Percentiles rank a stretch among this genome's conserved stretches.
phyloP scores from a whole-genome alignment of 306 rosid genomes.

The Acacia crassicarpa region DNA sequence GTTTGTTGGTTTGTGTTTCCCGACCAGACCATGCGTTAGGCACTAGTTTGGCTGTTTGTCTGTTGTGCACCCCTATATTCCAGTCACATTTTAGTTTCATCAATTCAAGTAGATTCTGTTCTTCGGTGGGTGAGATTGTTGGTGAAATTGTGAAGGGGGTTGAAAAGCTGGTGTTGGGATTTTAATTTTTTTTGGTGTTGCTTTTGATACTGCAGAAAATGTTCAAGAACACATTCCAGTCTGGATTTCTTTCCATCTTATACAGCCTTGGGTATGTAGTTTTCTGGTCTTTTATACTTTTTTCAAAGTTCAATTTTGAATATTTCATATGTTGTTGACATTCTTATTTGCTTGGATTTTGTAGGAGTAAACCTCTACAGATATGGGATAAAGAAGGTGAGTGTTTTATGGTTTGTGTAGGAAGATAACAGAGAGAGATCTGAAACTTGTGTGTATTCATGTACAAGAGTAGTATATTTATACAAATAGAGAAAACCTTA shows the following conservation, averaged over 20 bases:
- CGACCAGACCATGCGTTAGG: background rate
- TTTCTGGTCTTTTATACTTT: background rate
- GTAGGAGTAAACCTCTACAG: slow-evolving; percentile 96
- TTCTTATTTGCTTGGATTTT: slow-evolving; percentile 6
- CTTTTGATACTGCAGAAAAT: slow-evolving; percentile 44
- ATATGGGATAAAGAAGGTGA: slow-evolving; percentile 99
- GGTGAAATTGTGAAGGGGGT: background rate
- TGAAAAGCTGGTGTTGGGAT: background rate
- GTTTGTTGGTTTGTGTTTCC: background rate
- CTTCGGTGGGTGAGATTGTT: background rate
- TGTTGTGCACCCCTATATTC: background rate
- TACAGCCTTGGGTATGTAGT: slow-evolving; percentile 88
- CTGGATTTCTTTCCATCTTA: slow-evolving; percentile 90
- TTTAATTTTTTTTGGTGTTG: background rate
- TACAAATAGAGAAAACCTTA: too few species aligned
- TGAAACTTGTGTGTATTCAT: too few species aligned
- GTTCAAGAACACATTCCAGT: slow-evolving; percentile 98
- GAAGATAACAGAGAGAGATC: too few species aligned
- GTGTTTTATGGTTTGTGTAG: slow-evolving; percentile 27
- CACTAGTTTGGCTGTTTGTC: background rate
- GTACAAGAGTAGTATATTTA: too few species aligned
- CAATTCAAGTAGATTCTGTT: background rate
- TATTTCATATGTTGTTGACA: slow-evolving; percentile 28
- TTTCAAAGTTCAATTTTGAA: background rate
- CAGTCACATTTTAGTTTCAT: background rate